phyloP scores from a whole-genome alignment of 768 basidiomycete genomes.

The Lanmaoa pseudosensibilis region DNA sequence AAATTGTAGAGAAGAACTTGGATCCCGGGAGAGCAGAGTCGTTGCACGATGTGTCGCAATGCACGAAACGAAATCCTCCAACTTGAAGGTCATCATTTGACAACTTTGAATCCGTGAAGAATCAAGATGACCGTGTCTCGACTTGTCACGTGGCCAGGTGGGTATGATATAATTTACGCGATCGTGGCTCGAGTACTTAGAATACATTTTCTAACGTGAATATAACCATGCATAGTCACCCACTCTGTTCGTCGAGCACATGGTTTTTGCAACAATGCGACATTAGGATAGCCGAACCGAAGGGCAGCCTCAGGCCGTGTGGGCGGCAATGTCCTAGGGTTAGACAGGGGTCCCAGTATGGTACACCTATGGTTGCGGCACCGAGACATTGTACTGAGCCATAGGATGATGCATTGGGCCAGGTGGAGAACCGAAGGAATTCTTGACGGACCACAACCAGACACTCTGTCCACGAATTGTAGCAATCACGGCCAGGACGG shows the following conservation, averaged over 20 bases:
- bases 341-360: background rate
- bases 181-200: no score
- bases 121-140: no score
- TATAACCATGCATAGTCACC: background rate
- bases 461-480: constrained; percentile 28
- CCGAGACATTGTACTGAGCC: constrained; percentile 14
- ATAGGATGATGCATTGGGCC: constrained; percentile 15
- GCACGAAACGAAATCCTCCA: no score
- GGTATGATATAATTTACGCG: no score
- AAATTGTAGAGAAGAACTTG: no score
- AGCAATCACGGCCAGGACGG: constrained; percentile 28
- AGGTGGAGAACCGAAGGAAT: constrained; percentile 20
- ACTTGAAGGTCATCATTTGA: no score
- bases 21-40: no score
- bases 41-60: no score
- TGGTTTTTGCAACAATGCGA: background rate
- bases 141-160: no score
- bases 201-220: background rate
- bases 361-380: background rate
- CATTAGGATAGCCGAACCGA: background rate
- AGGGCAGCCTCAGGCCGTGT: background rate
- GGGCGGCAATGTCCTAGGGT: background rate
- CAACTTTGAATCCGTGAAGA: no score
- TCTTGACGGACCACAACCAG: constrained; percentile 37
- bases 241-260: background rate